Conservation (phyloP, 2,329 filamentous ascomycete genomes). For the Hymenotorrendiella dingleyae region DNA sequence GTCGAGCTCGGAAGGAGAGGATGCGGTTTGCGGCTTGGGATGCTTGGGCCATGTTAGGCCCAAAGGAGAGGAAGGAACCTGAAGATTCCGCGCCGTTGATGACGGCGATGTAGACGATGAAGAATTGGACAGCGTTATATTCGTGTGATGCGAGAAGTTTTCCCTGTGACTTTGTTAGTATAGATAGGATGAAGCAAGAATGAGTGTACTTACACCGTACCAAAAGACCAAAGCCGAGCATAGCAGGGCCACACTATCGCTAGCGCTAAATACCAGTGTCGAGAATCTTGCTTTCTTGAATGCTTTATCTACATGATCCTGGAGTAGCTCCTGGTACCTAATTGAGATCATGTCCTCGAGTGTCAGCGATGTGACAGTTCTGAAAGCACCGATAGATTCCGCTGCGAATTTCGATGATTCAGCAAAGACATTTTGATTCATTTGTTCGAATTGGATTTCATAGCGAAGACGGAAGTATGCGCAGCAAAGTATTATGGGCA, state of each 20-base stretch:
- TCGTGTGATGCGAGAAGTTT: slow-evolving; percentile 37
- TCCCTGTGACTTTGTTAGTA: slow-evolving; percentile 26
- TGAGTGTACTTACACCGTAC: slow-evolving; percentile 30
- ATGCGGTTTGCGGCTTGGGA: slow-evolving; percentile 55
- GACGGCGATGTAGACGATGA: slow-evolving; percentile 48
- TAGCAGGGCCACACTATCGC: slow-evolving; percentile 49
- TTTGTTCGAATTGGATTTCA: slow-evolving; percentile 50
- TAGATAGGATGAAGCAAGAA: no score
- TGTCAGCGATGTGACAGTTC: slow-evolving; percentile 55
- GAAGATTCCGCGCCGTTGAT: slow-evolving; percentile 47
- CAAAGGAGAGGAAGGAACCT: slow-evolving; percentile 47
- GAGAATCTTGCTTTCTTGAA: slow-evolving; percentile 42
- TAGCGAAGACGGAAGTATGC: slow-evolving; percentile 44
- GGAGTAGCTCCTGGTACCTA: slow-evolving; percentile 42
- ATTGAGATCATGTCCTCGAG: slow-evolving; percentile 52
- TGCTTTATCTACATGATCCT: slow-evolving; percentile 41
- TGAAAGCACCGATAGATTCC: slow-evolving; percentile 55
- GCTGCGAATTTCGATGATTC: slow-evolving; percentile 58
- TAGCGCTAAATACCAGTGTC: slow-evolving; percentile 46
- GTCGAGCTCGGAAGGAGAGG: slow-evolving; percentile 32
- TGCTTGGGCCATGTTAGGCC: slow-evolving; percentile 51
- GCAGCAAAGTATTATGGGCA: slow-evolving; percentile 43
- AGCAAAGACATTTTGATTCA: slow-evolving; percentile 52
- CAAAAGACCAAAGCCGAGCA: slow-evolving; percentile 55
- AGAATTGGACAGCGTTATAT: slow-evolving; percentile 41